These are phyloP conservation scores for Fistulinella prunicolor DNA, from an alignment of 768 basidiomycete species.

Conservation along the genomic window DNA sequence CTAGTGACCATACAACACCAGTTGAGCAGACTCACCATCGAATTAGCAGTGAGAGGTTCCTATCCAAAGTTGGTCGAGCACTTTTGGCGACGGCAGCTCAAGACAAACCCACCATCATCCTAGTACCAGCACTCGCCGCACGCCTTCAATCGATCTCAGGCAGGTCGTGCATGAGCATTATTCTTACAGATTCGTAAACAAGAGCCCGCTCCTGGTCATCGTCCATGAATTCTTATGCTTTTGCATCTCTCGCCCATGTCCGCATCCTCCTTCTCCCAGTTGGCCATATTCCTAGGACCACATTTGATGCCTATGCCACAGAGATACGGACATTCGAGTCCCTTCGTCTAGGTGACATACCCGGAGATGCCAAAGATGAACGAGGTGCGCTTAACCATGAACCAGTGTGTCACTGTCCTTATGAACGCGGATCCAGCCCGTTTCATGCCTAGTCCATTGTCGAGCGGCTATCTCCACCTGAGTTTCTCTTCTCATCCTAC, in stretches of 20 bases:
- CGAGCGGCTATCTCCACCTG: conserved; percentile 80
- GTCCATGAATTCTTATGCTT: conserved; percentile 75
- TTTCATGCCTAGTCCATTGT: conserved; percentile 75
- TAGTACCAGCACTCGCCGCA: too few species aligned
- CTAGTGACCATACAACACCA: background rate
- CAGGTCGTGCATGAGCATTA: too few species aligned
- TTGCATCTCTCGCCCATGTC: conserved; percentile 83
- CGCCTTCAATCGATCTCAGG: too few species aligned
- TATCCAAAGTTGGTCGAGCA: conserved; percentile 18
- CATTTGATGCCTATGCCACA: conserved; percentile 70
- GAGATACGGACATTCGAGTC: conserved; percentile 73
- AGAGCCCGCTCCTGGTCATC: background rate
- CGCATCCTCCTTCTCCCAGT: conserved; percentile 85
- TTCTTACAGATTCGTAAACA: too few species aligned
- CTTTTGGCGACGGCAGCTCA: too few species aligned
- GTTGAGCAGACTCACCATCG: conserved; percentile 24
- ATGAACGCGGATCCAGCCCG: conserved; percentile 47
- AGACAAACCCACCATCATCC: too few species aligned
- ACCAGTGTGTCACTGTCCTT: background rate
- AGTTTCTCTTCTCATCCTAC: conserved; percentile 74
- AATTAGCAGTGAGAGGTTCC: background rate
- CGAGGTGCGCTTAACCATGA: conserved; percentile 48
- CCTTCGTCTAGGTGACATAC: conserved; percentile 80
- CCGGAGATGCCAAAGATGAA: conserved; percentile 73
- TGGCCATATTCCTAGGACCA: conserved; percentile 63